Percentiles rank a stretch among this genome's conserved stretches.
These are phyloP conservation scores for Uronychia setigera DNA, from an alignment of 73 alveolate genomes.

Conservation along the genomic window DNA sequence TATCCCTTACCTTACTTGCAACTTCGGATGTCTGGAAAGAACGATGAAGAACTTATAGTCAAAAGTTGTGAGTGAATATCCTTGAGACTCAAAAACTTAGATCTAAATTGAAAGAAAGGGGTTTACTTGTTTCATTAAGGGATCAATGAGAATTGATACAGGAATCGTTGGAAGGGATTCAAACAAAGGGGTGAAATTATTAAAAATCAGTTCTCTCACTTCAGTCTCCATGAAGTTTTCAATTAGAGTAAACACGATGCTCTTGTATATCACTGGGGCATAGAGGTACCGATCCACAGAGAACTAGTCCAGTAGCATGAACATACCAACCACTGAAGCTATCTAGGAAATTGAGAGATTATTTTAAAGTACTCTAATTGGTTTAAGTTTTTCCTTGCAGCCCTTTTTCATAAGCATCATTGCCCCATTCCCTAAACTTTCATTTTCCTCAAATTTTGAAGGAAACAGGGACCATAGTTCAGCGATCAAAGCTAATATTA, in stretches of 20 bases:
- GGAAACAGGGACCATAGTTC: conserved; percentile 80
- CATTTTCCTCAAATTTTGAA: conserved; percentile 66
- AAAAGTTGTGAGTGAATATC: conserved; percentile 82
- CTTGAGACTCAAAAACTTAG: conserved; percentile 77
- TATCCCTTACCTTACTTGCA: conserved; percentile 85
- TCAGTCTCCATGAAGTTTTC: conserved; percentile 91
- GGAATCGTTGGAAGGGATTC: conserved; percentile 92
- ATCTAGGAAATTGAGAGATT: conserved; percentile 2
- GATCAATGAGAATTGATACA: conserved; percentile 92
- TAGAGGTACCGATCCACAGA: conserved; percentile 88
- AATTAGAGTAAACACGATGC: conserved; percentile 90
- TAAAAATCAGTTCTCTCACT: conserved; percentile 88
- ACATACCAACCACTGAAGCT: conserved; percentile 60
- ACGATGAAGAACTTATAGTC: conserved; percentile 89
- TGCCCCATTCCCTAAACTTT: conserved; percentile 54
- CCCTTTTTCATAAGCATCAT: conserved; percentile 64
- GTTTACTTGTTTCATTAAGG: conserved; percentile 82
- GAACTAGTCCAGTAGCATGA: conserved; percentile 78
- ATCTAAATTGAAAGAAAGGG: conserved; percentile 19
- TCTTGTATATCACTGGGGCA: conserved; percentile 94
- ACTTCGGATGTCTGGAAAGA: conserved; percentile 91
- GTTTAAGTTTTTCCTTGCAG: conserved; percentile 69
- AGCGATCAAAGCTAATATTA: conserved; percentile 47
- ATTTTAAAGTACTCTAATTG: conserved; percentile 31
- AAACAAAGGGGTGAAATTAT: conserved; percentile 82